phyloP scores from a whole-genome alignment of 208 protist genomes.

The Cochliopodium minus region DNA sequence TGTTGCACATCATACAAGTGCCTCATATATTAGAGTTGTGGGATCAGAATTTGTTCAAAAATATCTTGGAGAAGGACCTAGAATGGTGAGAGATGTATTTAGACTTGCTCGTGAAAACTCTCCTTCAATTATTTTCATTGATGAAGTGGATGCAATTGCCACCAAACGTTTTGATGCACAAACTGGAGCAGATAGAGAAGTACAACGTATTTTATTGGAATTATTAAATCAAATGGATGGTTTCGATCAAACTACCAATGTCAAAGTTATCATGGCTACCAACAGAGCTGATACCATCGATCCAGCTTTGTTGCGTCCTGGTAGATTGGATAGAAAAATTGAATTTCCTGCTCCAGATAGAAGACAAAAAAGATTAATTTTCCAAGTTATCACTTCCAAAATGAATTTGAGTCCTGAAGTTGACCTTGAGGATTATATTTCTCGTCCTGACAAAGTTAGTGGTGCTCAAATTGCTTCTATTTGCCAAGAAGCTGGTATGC shows the following conservation, averaged over 20 bases:
- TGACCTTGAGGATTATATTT: slow-evolving; percentile 87
- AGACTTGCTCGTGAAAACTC: slow-evolving; percentile 90
- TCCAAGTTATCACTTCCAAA: slow-evolving; percentile 45
- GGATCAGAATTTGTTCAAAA: slow-evolving; percentile 99
- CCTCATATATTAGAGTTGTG: slow-evolving; percentile 91
- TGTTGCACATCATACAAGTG: slow-evolving; percentile 95
- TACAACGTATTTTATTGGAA: slow-evolving; percentile 97
- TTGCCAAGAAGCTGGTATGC: slow-evolving; percentile 94
- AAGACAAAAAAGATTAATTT: slow-evolving; percentile 95
- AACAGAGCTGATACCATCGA: slow-evolving; percentile 98
- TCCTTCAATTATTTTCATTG: slow-evolving; percentile 98
- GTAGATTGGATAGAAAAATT: slow-evolving; percentile 84
- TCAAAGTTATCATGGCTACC: slow-evolving; percentile 99
- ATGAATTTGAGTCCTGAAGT: slow-evolving; percentile 57
- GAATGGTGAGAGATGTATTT: slow-evolving; percentile 97
- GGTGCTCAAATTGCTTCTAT: slow-evolving; percentile 96
- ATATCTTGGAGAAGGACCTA: slow-evolving; percentile 97
- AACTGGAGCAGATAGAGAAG: slow-evolving; percentile 91
- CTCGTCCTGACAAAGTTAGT: slow-evolving; percentile 88
- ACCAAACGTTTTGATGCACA: slow-evolving; percentile 99
- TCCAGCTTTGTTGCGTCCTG: slow-evolving; percentile 92
- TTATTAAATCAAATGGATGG: slow-evolving; percentile 99
- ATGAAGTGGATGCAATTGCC: slow-evolving; percentile 98
- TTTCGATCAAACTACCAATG: slow-evolving; percentile 93
- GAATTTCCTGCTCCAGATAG: slow-evolving; percentile 94